phyloP scores from a whole-genome alignment of 2,329 filamentous ascomycete species.

The Calonectria multiphialidica region DNA sequence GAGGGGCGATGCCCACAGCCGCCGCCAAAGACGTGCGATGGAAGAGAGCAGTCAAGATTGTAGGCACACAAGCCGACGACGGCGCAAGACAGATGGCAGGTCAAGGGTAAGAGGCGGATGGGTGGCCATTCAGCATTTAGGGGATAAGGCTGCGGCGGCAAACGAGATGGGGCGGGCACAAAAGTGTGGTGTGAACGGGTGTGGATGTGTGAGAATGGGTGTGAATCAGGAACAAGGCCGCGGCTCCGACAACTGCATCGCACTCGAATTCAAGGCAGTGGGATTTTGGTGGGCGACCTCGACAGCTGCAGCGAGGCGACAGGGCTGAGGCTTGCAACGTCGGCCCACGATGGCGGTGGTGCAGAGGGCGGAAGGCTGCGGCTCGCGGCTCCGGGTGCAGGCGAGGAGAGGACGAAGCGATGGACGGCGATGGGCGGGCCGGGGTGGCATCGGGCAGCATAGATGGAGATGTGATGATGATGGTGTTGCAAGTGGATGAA shows the following conservation, averaged over 20 bases:
- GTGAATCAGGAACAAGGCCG: slow-evolving; percentile 39
- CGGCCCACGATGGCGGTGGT: background rate
- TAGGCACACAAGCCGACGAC: slow-evolving; percentile 7
- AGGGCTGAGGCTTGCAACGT: slow-evolving; percentile 16
- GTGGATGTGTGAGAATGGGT: slow-evolving; percentile 30
- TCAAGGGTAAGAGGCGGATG: slow-evolving; percentile 7
- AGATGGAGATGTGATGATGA: slow-evolving; percentile 1
- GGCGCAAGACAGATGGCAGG: slow-evolving; percentile 11
- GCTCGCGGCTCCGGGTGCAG: background rate
- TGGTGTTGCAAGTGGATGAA: slow-evolving; percentile 22
- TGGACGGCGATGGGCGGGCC: slow-evolving; percentile 8
- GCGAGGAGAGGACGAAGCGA: slow-evolving; percentile 9
- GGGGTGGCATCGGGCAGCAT: background rate
- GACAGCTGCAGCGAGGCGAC: slow-evolving; percentile 20
- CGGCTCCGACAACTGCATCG: slow-evolving; percentile 32
- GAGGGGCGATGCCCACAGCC: slow-evolving; percentile 18
- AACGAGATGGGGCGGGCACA: slow-evolving; percentile 4
- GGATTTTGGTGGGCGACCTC: slow-evolving; percentile 29
- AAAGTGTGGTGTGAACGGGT: slow-evolving; percentile 21
- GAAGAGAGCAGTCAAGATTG: slow-evolving; percentile 5
- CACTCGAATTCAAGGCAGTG: slow-evolving; percentile 27
- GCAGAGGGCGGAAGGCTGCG: slow-evolving; percentile 20
- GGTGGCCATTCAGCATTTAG: slow-evolving; percentile 11
- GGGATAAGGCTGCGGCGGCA: slow-evolving; percentile 10
- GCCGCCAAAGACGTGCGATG: slow-evolving; percentile 15